Evolutionary conservation across 805 yeast species (phyloP).

Genomic region (Cyberlindnera subsufficiens): DNA sequence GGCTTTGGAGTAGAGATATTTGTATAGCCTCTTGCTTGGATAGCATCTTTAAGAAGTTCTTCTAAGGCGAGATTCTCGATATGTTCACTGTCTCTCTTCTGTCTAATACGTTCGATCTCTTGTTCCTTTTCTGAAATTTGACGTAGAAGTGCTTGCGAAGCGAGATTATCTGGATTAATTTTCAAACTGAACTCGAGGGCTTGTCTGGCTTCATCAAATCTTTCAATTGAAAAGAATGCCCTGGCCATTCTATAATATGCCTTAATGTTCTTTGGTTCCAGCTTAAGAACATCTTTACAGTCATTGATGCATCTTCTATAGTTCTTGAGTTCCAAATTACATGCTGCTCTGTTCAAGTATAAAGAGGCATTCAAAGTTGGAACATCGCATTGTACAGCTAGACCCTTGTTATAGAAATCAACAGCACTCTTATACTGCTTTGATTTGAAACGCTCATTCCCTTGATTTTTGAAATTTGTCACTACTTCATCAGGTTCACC

Average conservation of each 20-base stretch:
- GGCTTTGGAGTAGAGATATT: slow-evolving; percentile 46
- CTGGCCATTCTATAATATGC: slow-evolving; percentile 82
- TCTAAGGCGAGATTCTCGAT: slow-evolving; percentile 36
- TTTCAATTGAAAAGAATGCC: slow-evolving; percentile 67
- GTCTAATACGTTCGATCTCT: slow-evolving; percentile 24
- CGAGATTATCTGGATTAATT: slow-evolving; percentile 53
- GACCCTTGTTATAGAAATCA: slow-evolving; percentile 72
- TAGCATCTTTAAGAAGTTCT: slow-evolving; percentile 48
- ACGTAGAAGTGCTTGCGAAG: slow-evolving; percentile 42
- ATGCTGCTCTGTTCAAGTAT: slow-evolving; percentile 81
- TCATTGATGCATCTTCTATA: slow-evolving; percentile 84
- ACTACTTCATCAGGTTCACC: slow-evolving; percentile 95
- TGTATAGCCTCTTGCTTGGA: slow-evolving; percentile 51
- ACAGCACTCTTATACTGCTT: slow-evolving; percentile 74
- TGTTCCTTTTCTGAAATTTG: slow-evolving; percentile 36
- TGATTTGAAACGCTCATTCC: slow-evolving; percentile 76
- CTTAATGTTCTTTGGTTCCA: slow-evolving; percentile 69
- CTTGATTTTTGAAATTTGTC: slow-evolving; percentile 83
- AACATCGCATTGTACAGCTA: slow-evolving; percentile 62
- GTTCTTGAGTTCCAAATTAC: slow-evolving; percentile 80
- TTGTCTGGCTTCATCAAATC: slow-evolving; percentile 65
- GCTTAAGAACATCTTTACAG: slow-evolving; percentile 61
- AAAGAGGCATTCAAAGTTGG: slow-evolving; percentile 54
- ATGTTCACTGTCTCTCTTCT: slow-evolving; percentile 26
- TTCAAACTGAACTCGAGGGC: slow-evolving; percentile 60